Conservation (phyloP, 2,329 filamentous ascomycete genomes). For the Colletotrichum truncatum region DNA sequence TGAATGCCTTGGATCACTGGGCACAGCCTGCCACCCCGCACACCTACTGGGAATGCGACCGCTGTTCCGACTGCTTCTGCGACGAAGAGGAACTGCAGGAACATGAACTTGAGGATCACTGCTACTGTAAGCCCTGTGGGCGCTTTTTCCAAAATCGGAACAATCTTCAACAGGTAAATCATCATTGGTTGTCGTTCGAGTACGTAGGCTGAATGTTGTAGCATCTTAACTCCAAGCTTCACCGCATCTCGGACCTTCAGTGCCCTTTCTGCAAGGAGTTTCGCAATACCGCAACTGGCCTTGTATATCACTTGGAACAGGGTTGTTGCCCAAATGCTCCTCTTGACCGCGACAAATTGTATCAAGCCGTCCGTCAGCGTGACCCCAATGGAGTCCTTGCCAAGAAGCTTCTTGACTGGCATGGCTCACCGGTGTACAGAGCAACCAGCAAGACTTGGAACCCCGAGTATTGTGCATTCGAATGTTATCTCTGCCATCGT, state of each 20-base stretch:
- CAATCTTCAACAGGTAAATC: background rate
- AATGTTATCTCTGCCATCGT: conserved; percentile 64
- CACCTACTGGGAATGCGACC: conserved; percentile 38
- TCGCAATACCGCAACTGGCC: conserved; percentile 61
- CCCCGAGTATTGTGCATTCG: conserved; percentile 45
- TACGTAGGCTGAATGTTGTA: conserved; percentile 35
- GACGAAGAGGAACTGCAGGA: conserved; percentile 30
- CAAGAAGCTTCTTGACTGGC: conserved; percentile 59
- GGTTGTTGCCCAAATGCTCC: conserved; percentile 59
- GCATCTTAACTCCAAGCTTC: conserved; percentile 64
- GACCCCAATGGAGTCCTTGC: conserved; percentile 61
- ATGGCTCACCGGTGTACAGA: conserved; percentile 42
- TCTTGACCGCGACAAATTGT: conserved; percentile 59
- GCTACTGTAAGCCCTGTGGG: conserved; percentile 7
- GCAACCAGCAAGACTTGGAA: conserved; percentile 56
- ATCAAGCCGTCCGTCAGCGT: conserved; percentile 50
- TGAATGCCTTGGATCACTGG: conserved; percentile 36
- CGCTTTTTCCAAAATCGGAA: background rate
- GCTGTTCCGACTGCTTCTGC: conserved; percentile 36
- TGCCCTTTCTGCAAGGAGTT: conserved; percentile 64
- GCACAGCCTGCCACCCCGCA: background rate
- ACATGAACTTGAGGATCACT: conserved; percentile 3
- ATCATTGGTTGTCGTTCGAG: no score
- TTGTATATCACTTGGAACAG: conserved; percentile 65
- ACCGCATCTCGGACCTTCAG: conserved; percentile 51